Evolutionary conservation across 2,329 filamentous ascomycete species (phyloP).

Genomic region (Fusarium pseudonygamai): DNA sequence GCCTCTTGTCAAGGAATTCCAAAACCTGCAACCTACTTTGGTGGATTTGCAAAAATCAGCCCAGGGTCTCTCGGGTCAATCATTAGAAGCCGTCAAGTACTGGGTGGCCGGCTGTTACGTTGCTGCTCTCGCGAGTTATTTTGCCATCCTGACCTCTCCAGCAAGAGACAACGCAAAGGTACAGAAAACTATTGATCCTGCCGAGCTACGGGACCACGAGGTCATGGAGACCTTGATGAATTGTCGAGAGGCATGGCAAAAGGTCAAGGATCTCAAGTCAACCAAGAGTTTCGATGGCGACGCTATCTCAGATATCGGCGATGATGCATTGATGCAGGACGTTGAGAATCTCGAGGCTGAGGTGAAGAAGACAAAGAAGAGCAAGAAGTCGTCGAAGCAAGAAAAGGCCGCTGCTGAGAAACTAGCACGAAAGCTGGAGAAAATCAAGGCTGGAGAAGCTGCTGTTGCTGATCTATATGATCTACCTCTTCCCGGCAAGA

Average conservation of each 20-base stretch:
- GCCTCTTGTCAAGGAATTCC: conserved; percentile 81
- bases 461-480: conserved; percentile 75
- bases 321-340: conserved; percentile 41
- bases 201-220: conserved; percentile 87
- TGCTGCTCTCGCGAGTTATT: conserved; percentile 89
- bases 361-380: conserved; percentile 45
- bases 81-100: conserved; percentile 75
- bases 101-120: conserved; percentile 87
- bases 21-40: conserved; percentile 74
- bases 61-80: conserved; percentile 59
- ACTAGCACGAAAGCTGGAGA: conserved; percentile 55
- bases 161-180: conserved; percentile 66
- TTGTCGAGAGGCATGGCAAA: conserved; percentile 83
- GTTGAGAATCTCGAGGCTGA: conserved; percentile 28
- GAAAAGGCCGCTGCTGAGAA: conserved; percentile 49
- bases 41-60: conserved; percentile 67
- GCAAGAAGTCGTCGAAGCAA: conserved; percentile 47
- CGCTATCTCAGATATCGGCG: conserved; percentile 30
- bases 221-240: conserved; percentile 87
- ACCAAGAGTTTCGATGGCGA: conserved; percentile 53
- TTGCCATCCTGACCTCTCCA: conserved; percentile 88
- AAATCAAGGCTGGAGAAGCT: conserved; percentile 72
- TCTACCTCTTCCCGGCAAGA: conserved; percentile 63
- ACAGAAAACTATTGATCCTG: conserved; percentile 72
- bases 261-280: conserved; percentile 72